Conservation (phyloP, 805 yeast species). For the Candida nanaspora region DNA sequence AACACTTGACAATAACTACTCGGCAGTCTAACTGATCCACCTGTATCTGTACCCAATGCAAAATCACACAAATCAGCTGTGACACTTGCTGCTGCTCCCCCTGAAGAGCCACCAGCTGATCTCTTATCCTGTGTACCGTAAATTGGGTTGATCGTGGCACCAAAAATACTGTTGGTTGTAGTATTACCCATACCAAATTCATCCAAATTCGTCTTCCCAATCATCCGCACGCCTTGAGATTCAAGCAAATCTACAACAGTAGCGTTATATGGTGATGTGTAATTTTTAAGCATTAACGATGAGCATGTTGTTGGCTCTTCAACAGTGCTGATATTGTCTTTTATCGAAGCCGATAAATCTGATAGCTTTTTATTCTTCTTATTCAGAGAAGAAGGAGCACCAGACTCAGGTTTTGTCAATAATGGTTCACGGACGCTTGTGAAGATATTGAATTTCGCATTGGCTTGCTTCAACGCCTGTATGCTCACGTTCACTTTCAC, state of each 20-base stretch:
- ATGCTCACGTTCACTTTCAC: too few species aligned
- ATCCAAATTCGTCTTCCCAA: slow-evolving; percentile 89
- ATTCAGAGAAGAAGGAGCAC: too few species aligned
- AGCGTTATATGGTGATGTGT: slow-evolving; percentile 74
- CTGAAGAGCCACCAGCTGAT: slow-evolving; percentile 87
- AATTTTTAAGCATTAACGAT: slow-evolving; percentile 53
- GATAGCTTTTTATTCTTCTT: slow-evolving; percentile 13
- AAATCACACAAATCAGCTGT: slow-evolving; percentile 64
- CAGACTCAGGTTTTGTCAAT: too few species aligned
- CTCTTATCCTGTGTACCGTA: slow-evolving; percentile 26
- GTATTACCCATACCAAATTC: slow-evolving; percentile 97
- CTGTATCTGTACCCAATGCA: slow-evolving; percentile 92
- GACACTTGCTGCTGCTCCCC: slow-evolving; percentile 94
- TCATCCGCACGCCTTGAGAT: slow-evolving; percentile 40
- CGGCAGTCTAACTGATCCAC: slow-evolving; percentile 92
- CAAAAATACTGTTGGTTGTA: slow-evolving; percentile 47
- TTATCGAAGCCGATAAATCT: slow-evolving; percentile 42
- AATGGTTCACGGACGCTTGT: slow-evolving; percentile 34
- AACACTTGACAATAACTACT: slow-evolving; percentile 77
- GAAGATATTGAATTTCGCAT: slow-evolving; percentile 27
- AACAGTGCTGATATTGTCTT: slow-evolving; percentile 74
- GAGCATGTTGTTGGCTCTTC: slow-evolving; percentile 71
- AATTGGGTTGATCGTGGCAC: slow-evolving; percentile 50
- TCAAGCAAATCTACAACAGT: slow-evolving; percentile 57
- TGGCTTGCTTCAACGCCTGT: not conserved